phyloP scores from a whole-genome alignment of 306 rosid species.

The Urtica urens region DNA sequence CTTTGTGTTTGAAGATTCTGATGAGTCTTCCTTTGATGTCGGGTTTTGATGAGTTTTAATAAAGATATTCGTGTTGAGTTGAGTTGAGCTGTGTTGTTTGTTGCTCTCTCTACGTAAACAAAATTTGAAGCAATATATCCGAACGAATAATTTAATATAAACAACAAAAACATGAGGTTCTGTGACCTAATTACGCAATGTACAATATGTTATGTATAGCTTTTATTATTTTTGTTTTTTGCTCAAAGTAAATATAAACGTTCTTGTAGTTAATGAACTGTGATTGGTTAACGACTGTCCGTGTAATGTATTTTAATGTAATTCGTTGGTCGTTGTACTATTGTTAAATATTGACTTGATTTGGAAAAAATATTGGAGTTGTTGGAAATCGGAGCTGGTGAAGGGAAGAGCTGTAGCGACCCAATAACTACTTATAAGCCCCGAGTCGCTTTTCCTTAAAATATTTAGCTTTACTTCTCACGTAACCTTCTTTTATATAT shows the following conservation, averaged over 20 bases:
- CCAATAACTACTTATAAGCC: constrained; percentile 68
- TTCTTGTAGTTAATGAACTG: constrained; percentile 23
- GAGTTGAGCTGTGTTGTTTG: constrained; percentile 1
- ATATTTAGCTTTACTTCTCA: constrained; percentile 43
- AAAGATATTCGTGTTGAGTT: background rate
- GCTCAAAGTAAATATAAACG: background rate
- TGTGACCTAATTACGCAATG: background rate
- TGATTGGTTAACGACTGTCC: constrained; percentile 2
- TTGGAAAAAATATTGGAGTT: constrained; percentile 18
- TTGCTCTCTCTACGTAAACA: constrained; percentile 3
- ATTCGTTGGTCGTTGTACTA: background rate
- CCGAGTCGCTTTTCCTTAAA: constrained; percentile 75
- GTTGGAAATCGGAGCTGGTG: constrained; percentile 31
- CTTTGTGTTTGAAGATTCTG: background rate
- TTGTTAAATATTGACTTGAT: background rate
- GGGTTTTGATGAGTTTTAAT: constrained; percentile 7
- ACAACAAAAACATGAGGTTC: background rate
- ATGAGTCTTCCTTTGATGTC: background rate
- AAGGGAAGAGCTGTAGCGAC: constrained; percentile 36
- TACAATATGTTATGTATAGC: background rate
- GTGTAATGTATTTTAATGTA: background rate
- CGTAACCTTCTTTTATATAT: constrained; percentile 41
- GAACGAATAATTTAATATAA: background rate
- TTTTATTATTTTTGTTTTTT: background rate
- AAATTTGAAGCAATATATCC: constrained; percentile 4